Percentiles rank a stretch among this genome's conserved stretches.
Evolutionary conservation across 2,329 filamentous ascomycete genomes (phyloP).

Genomic region (Exophiala calicioides): DNA sequence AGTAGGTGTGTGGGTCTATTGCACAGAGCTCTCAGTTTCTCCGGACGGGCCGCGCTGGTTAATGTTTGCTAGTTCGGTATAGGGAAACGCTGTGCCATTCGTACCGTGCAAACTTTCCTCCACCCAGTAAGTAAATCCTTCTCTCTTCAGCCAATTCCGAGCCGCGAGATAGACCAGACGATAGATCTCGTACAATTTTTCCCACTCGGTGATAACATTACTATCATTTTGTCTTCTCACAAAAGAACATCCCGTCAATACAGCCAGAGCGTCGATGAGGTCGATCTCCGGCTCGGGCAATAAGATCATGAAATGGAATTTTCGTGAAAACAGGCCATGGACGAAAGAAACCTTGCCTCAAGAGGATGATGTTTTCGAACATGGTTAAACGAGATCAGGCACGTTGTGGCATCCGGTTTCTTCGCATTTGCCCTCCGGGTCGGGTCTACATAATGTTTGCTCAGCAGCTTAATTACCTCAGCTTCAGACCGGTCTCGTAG

Average conservation of each 20-base stretch:
- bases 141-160: slow-evolving; percentile 36
- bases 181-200: slow-evolving; percentile 33
- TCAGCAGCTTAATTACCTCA: slow-evolving; percentile 36
- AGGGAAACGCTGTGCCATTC: neutral
- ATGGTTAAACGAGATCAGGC: slow-evolving; percentile 41
- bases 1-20: too few species aligned
- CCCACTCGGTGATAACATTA: slow-evolving; percentile 5
- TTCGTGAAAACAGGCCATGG: slow-evolving; percentile 38
- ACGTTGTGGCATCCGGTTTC: slow-evolving; percentile 41
- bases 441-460: slow-evolving; percentile 37
- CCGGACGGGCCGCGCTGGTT: too few species aligned
- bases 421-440: slow-evolving; percentile 34
- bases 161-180: slow-evolving; percentile 39
- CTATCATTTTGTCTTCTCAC: slow-evolving; percentile 21
- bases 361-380: slow-evolving; percentile 35
- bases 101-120: slow-evolving; percentile 12
- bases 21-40: too few species aligned
- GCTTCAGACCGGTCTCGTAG: slow-evolving; percentile 31
- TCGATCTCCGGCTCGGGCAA: slow-evolving; percentile 32
- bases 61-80: too few species aligned
- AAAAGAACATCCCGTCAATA: slow-evolving; percentile 38
- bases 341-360: slow-evolving; percentile 40
- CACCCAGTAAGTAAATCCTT: slow-evolving; percentile 23
- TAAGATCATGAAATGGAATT: slow-evolving; percentile 38
- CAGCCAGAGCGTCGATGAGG: slow-evolving; percentile 36